phyloP scores from a whole-genome alignment of 1,284 basidiomycete genomes.

The Athelia psychrophila region DNA sequence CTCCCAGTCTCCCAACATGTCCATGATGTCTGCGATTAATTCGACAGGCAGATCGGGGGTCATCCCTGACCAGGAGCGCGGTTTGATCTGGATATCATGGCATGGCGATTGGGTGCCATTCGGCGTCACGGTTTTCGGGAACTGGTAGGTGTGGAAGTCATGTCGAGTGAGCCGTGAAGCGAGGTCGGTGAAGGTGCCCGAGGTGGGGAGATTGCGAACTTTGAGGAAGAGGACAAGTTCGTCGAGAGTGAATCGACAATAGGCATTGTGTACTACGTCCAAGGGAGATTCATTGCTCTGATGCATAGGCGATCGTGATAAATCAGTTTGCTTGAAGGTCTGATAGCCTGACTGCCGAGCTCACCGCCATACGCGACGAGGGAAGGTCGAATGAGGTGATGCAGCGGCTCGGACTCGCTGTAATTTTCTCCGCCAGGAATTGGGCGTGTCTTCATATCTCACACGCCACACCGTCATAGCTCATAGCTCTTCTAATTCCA shows the following conservation, averaged over 20 bases:
- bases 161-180: conserved; percentile 66
- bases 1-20: conserved; percentile 78
- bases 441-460: too few species aligned
- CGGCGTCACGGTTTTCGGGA: conserved; percentile 35
- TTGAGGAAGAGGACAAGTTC: conserved; percentile 74
- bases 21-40: conserved; percentile 72
- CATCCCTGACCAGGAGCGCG: conserved; percentile 18
- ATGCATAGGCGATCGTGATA: neutral
- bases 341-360: neutral
- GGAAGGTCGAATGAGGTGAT: too few species aligned
- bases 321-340: neutral
- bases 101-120: conserved; percentile 17
- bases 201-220: conserved; percentile 36
- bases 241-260: conserved; percentile 58
- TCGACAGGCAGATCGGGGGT: conserved; percentile 69
- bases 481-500: too few species aligned
- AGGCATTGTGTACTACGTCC: conserved; percentile 60
- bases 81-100: conserved; percentile 14
- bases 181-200: conserved; percentile 36
- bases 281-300: conserved; percentile 24
- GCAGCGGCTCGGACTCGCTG: too few species aligned
- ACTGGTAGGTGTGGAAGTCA: conserved; percentile 69
- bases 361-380: conserved; percentile 2
- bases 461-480: too few species aligned
- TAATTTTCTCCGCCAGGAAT: too few species aligned